Conservation (phyloP, 768 basidiomycete genomes). For the Russula sp. region DNA sequence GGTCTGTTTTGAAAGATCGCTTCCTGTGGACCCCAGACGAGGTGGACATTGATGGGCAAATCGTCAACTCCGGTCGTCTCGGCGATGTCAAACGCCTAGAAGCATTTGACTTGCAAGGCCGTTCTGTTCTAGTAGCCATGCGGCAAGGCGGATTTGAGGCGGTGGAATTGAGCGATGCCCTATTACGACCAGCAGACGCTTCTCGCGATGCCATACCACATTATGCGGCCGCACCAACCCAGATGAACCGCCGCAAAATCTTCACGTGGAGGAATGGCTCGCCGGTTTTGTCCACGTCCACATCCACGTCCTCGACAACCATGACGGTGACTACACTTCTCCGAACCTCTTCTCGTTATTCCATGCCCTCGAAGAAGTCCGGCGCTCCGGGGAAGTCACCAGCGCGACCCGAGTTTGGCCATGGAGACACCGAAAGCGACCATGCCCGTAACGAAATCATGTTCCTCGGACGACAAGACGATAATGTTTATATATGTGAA, state of each 20-base stretch:
- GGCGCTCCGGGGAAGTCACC: slow-evolving; percentile 50
- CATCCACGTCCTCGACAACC: slow-evolving; percentile 5
- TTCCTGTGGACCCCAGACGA: slow-evolving; percentile 78
- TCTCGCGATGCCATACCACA: slow-evolving; percentile 71
- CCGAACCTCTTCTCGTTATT: slow-evolving; percentile 41
- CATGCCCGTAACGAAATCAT: slow-evolving; percentile 65
- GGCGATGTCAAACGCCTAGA: slow-evolving; percentile 83
- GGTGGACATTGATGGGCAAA: slow-evolving; percentile 41
- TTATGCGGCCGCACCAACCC: slow-evolving; percentile 59
- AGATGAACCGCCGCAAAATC: slow-evolving; percentile 64
- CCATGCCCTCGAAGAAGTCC: slow-evolving; percentile 45
- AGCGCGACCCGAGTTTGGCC: slow-evolving; percentile 50
- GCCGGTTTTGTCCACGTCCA: slow-evolving; percentile 40
- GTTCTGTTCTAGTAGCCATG: slow-evolving; percentile 79
- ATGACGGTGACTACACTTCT: slow-evolving; percentile 4
- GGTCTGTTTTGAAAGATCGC: slow-evolving; percentile 77
- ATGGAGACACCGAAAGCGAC: slow-evolving; percentile 52
- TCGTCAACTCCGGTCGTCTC: slow-evolving; percentile 47
- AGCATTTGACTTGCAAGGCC: slow-evolving; percentile 72
- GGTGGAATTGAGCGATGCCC: slow-evolving; percentile 74
- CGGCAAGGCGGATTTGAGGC: slow-evolving; percentile 83
- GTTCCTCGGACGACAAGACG: slow-evolving; percentile 71
- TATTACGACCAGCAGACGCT: slow-evolving; percentile 75
- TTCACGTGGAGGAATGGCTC: slow-evolving; percentile 85
- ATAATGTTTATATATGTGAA: slow-evolving; percentile 82